Evolutionary conservation across 805 yeast species (phyloP).

Genomic region (Metschnikowia cubensis): DNA sequence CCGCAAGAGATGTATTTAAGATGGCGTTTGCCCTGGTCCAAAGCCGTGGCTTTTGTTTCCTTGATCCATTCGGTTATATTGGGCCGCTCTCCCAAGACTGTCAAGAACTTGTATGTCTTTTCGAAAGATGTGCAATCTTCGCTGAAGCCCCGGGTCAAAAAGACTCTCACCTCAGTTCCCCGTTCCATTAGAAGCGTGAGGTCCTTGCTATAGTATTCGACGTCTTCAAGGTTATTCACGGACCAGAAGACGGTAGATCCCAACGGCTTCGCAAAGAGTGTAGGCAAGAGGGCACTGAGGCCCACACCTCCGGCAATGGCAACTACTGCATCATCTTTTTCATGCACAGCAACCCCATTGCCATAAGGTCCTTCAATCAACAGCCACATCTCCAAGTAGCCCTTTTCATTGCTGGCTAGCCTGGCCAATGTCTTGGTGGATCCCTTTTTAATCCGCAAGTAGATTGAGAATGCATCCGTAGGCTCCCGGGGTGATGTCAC

Average conservation of each 20-base stretch:
- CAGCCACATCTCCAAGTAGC: conserved; percentile 14
- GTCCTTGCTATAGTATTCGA: conserved; percentile 10
- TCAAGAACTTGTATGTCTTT: conserved; percentile 10
- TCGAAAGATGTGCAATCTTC: conserved; percentile 11
- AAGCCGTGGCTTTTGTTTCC: conserved; percentile 6
- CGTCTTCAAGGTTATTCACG: conserved; percentile 13
- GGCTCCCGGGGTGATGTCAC: conserved; percentile 15
- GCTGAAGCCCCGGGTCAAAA: conserved; percentile 5
- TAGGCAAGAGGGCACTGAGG: conserved; percentile 15
- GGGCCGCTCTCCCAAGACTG: conserved; percentile 12
- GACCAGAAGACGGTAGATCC: conserved; percentile 15
- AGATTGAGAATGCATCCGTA: conserved; percentile 10
- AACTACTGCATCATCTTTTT: conserved; percentile 11
- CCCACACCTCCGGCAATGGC: conserved; percentile 19
- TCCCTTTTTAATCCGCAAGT: conserved; percentile 17
- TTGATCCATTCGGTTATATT: conserved; percentile 11
- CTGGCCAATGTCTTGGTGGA: conserved; percentile 11
- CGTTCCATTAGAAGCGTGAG: conserved; percentile 8
- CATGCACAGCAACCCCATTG: conserved; percentile 9
- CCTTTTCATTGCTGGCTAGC: conserved; percentile 15
- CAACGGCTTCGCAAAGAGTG: conserved; percentile 6
- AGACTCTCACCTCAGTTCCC: conserved; percentile 16
- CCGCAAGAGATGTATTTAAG: conserved; percentile 15
- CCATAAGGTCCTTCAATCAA: conserved; percentile 21
- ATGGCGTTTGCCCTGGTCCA: background rate